Evolutionary conservation across 2,329 filamentous ascomycete species (phyloP).

Genomic region (Diatrype stigma): DNA sequence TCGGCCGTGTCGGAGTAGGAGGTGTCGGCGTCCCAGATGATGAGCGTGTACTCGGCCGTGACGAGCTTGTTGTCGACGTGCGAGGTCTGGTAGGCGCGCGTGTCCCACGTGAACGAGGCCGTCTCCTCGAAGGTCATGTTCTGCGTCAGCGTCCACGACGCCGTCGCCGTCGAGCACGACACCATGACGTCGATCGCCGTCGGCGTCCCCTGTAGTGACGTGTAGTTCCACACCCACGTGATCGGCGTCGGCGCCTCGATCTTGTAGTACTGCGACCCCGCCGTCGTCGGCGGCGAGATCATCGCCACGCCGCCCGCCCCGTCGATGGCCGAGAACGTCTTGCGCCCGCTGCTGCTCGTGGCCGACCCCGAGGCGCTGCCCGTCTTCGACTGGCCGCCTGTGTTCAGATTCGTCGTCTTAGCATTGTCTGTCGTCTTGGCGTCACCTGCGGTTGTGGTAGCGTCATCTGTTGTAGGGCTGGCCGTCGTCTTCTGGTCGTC

Average conservation of each 20-base stretch:
- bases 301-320: constrained; percentile 50
- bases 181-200: constrained; percentile 58
- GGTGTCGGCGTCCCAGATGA: constrained; percentile 57
- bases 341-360: constrained; percentile 29
- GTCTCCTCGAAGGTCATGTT: constrained; percentile 57
- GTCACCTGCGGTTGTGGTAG: constrained; percentile 4
- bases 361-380: constrained; percentile 22
- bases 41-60: constrained; percentile 54
- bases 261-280: constrained; percentile 50
- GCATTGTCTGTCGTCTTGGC: constrained; percentile 14
- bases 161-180: constrained; percentile 47
- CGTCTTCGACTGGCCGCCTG: constrained; percentile 23
- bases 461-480: constrained; percentile 1
- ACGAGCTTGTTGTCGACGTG: constrained; percentile 43
- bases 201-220: constrained; percentile 52
- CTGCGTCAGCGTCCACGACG: constrained; percentile 57
- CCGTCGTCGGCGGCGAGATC: constrained; percentile 44
- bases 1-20: constrained; percentile 45
- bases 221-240: constrained; percentile 65
- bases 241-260: constrained; percentile 50
- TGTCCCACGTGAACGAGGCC: constrained; percentile 56
- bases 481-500: constrained; percentile 16
- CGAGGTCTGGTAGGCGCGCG: constrained; percentile 43
- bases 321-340: constrained; percentile 40
- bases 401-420: constrained; percentile 38